Conservation (phyloP, 2,329 filamentous ascomycete species). For the Xylariales sp. region DNA sequence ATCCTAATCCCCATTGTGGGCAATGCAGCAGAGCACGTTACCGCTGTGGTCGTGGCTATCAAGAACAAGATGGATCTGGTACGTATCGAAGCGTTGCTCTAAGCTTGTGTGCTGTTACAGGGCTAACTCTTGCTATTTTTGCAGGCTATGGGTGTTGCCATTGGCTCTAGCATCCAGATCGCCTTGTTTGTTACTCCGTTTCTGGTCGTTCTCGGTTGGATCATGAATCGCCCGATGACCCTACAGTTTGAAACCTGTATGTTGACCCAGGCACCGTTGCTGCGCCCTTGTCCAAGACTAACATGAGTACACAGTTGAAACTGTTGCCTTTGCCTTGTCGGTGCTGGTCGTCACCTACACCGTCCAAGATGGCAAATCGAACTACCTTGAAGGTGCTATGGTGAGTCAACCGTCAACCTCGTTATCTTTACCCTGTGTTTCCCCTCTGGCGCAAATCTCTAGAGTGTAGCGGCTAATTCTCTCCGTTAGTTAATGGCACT, state of each 20-base stretch:
- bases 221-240: conserved; percentile 67
- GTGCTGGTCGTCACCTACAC: conserved; percentile 72
- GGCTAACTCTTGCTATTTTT: conserved; percentile 18
- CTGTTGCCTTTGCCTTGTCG: conserved; percentile 71
- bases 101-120: not conserved
- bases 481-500: conserved; percentile 38
- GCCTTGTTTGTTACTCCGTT: conserved; percentile 77
- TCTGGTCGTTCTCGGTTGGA: conserved; percentile 76
- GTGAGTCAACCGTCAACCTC: conserved; percentile 32
- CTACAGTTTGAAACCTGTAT: conserved; percentile 71
- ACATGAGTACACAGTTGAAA: conserved; percentile 50
- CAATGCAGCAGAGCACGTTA: conserved; percentile 78
- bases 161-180: conserved; percentile 80
- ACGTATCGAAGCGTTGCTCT: conserved; percentile 4
- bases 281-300: conserved; percentile 7
- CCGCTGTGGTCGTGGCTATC: conserved; percentile 72
- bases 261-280: conserved; percentile 10
- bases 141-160: conserved; percentile 71
- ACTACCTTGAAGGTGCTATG: conserved; percentile 80
- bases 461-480: conserved; percentile 13
- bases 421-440: too few relatives aligned
- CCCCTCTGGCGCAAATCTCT: not conserved
- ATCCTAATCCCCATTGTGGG: conserved; percentile 77
- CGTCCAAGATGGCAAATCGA: conserved; percentile 77
- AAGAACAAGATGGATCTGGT: conserved; percentile 70